Base-by-base conservation (phyloP, 2,329 filamentous ascomycete genomes). In the Aspergillus jensenii region DNA sequence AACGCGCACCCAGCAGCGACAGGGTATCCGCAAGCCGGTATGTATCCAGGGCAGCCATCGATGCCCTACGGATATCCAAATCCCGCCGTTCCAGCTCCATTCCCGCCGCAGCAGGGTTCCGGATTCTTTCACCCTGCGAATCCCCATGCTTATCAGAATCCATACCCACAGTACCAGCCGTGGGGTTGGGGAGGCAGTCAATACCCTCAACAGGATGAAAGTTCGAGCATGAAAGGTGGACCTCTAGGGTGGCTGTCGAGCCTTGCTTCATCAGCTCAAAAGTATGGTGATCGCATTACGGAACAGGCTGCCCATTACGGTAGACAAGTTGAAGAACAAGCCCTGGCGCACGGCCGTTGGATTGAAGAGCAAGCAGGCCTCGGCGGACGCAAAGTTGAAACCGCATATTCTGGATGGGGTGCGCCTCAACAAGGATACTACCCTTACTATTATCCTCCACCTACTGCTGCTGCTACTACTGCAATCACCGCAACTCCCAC, bases 231-330 rank as follows among this genome's bases (percentile, higher is more conserved):
- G 11, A 72, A 73, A 59, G 59, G 67, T 25, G 68, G 73, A 0
- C 62, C 71, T 4, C 39, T 69, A 1, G 65, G 68, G 19, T 76
- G 74, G 71, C 68, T 75, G 11, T 65, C 71, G 1, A 68, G 70
- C 7, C 55, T 78, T 12, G 70, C 71, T 44, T 67, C 70, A 4
- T 71, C 74, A 46, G 74, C 74, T 9, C 72, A 76, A 55, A 73
- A 74, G 51, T 77, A 76, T 43, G 74, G 74, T 4, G 73, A 76
- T 46, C 71, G 72, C 9, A 68, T 76, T 23, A 64, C 65, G 14
- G 68, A 74, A 50, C 73, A 74, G 55, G 74, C 74, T 6, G 67
- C 72, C 51, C 62, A 72, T 50, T 76, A 74, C 59, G 69, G 74
- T 31, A 64, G 71, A 33, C 68, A 73, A 57, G 70, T 76, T 1